Evolutionary conservation across 2,329 filamentous ascomycete genomes (phyloP).

Genomic region (Malbranchea cinnamomea): DNA sequence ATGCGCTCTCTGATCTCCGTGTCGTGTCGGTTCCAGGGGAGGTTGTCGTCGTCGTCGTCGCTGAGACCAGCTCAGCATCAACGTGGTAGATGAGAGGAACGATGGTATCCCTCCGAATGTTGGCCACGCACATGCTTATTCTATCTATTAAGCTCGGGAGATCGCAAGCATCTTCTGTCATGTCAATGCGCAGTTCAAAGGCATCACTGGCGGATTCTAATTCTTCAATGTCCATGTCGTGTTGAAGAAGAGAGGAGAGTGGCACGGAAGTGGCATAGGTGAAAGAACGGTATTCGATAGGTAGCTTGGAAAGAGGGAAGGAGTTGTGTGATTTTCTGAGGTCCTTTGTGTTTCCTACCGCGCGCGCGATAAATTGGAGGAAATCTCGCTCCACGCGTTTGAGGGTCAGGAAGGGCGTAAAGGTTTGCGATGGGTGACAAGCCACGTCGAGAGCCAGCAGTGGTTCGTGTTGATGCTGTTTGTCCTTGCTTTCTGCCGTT

Average conservation of each 20-base stretch:
- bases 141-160: too few relatives aligned
- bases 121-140: slow-evolving; percentile 44
- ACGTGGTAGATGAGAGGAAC: slow-evolving; percentile 44
- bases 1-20: slow-evolving; percentile 23
- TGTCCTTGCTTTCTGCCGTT: slow-evolving; percentile 14
- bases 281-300: slow-evolving; percentile 45
- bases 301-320: slow-evolving; percentile 49
- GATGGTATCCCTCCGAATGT: slow-evolving; percentile 48
- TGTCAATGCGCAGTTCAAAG: slow-evolving; percentile 45
- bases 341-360: slow-evolving; percentile 29
- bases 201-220: slow-evolving; percentile 53
- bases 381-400: slow-evolving; percentile 57
- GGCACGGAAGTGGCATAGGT: slow-evolving; percentile 53
- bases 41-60: slow-evolving; percentile 9
- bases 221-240: slow-evolving; percentile 45
- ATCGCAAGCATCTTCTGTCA: slow-evolving; percentile 15
- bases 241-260: slow-evolving; percentile 40
- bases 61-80: too few relatives aligned
- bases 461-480: slow-evolving; percentile 13
- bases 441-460: slow-evolving; percentile 18
- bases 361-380: slow-evolving; percentile 50
- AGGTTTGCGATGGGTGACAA: slow-evolving; percentile 24
- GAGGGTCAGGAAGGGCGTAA: slow-evolving; percentile 48
- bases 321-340: slow-evolving; percentile 24
- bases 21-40: slow-evolving; percentile 14